These are phyloP conservation scores for Penicillium paneum DNA, from an alignment of 2,329 filamentous ascomycete genomes.

Conservation along the genomic window DNA sequence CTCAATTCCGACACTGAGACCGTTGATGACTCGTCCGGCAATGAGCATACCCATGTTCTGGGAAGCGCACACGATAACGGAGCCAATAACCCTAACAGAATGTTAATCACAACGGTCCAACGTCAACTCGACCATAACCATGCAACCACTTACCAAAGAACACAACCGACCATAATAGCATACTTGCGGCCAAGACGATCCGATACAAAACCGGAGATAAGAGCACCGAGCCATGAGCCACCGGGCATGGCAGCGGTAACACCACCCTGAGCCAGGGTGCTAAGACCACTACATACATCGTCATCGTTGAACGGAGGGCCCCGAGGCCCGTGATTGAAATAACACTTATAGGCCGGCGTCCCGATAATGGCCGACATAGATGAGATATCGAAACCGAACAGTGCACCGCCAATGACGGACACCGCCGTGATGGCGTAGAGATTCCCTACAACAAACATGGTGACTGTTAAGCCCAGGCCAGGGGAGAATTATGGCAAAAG, in stretches of 20 bases:
- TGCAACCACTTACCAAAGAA: constrained; percentile 42
- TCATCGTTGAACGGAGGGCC: constrained; percentile 54
- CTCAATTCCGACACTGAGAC: constrained; percentile 69
- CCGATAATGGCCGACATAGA: constrained; percentile 36
- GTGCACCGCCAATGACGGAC: constrained; percentile 41
- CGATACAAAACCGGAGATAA: constrained; percentile 54
- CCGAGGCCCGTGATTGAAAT: constrained; percentile 60
- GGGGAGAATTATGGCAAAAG: not conserved
- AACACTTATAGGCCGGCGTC: constrained; percentile 59
- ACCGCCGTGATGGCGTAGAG: constrained; percentile 58
- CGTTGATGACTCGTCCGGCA: constrained; percentile 66
- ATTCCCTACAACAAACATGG: constrained; percentile 47
- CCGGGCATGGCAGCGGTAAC: constrained; percentile 72
- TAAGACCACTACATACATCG: constrained; percentile 46
- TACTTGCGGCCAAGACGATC: constrained; percentile 54
- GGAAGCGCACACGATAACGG: constrained; percentile 57
- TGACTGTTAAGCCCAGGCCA: constrained; percentile 7
- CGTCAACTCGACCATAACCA: not conserved
- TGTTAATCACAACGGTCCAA: constrained; percentile 7
- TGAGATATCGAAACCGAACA: constrained; percentile 37
- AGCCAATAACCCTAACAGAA: constrained; percentile 52
- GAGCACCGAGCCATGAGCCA: constrained; percentile 64
- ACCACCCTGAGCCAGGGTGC: constrained; percentile 57
- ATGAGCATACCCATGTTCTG: constrained; percentile 67
- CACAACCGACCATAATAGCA: constrained; percentile 50